These are phyloP conservation scores for Litchi chinensis DNA, from an alignment of 345 rosid genomes.

Conservation along the genomic window DNA sequence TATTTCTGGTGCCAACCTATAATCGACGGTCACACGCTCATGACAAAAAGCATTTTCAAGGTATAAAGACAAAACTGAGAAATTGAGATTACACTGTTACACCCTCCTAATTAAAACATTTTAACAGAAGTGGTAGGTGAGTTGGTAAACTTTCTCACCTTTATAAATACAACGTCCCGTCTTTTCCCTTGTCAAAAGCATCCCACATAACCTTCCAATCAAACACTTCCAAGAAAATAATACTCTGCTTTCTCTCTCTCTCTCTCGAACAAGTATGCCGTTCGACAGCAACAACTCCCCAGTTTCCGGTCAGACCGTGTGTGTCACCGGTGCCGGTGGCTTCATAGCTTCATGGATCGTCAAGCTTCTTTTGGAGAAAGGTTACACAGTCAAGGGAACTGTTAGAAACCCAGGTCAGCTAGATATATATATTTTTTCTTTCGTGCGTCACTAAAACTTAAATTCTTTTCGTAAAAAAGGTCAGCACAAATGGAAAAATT, in stretches of 20 bases:
- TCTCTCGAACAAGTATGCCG: constrained; percentile 39
- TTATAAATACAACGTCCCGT: background rate
- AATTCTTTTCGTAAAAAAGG: too few relatives aligned
- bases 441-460: too few relatives aligned
- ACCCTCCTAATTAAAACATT: background rate
- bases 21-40: too few relatives aligned
- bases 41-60: too few relatives aligned
- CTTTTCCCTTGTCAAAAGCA: background rate
- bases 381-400: constrained; percentile 86
- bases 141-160: background rate
- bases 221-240: background rate
- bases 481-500: too few relatives aligned
- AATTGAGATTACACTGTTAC: too few relatives aligned
- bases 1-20: too few relatives aligned
- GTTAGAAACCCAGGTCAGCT: constrained; percentile 76
- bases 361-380: constrained; percentile 74
- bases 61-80: background rate
- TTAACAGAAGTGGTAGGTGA: background rate
- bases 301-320: constrained; percentile 58
- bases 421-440: background rate
- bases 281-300: constrained; percentile 33
- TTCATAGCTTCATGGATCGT: constrained; percentile 98
- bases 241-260: background rate
- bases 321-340: constrained; percentile 99
- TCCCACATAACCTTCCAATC: background rate